Base-by-base conservation (phyloP, 2,329 filamentous ascomycete genomes). In the Periconia sp. region DNA sequence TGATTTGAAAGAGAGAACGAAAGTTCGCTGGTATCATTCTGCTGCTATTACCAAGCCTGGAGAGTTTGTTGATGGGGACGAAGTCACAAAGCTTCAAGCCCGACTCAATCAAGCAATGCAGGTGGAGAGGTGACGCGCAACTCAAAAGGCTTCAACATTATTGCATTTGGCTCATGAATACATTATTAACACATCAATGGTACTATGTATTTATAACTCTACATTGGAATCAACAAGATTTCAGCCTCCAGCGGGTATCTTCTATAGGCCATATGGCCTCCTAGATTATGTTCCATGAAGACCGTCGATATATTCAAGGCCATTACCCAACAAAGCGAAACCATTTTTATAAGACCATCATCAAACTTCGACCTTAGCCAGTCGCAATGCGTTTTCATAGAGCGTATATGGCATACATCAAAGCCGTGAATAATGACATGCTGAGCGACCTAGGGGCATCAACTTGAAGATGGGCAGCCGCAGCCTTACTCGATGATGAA, bases 1-100 rank as follows among this genome's bases (percentile, higher is more conserved):
- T 17, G 38, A 40, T 7, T 46, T 80, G 25, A 62, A 43, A 36
- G 33, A 43, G 8, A 51, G 45, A 18, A 66, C 68, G 2, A 50
- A 51, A 0, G 68, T 69, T 1, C 25, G 29, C 6, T 73, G 65
- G 54, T 71, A 71, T 48, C 77, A 79, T 60, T 76, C 73, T 3
- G 74, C 75, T 36, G 76, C 74, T 4, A 65, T 73, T 26, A 61
- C 59, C 5, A 48, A 47, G 4, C 42, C 47, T 7, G 68, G 61
- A 1, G 71, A 72, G 31, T 46, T 51, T 15, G 67, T 63, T 4
- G 60, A 69, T 43, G 47, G 13, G 6, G 52, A 55, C 5, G 68
- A 69, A 39, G 62, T 66, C 3, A 37, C 18, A 18, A 55, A 17
- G 29, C 44, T 68, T 17, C 30, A 43, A 11, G 24, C 5, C 10